phyloP scores from a whole-genome alignment of 176 grass and related monocot species.

The Poa annua region DNA sequence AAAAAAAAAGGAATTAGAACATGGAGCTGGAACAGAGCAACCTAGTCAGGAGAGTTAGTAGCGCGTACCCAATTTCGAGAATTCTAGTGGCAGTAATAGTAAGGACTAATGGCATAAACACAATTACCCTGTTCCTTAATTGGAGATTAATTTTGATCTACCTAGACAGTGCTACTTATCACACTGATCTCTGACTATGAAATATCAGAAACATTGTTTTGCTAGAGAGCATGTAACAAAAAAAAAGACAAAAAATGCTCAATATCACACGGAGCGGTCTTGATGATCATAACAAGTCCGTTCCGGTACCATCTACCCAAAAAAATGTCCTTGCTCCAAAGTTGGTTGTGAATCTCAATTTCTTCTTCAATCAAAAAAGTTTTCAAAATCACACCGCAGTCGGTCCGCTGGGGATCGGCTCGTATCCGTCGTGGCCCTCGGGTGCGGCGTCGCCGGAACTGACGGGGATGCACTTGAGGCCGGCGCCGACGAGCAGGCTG shows the following conservation, averaged over 20 bases:
- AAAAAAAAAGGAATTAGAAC: no score
- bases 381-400: conserved; percentile 56
- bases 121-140: no score
- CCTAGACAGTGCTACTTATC: neutral
- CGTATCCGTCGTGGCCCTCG: conserved; percentile 49
- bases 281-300: neutral
- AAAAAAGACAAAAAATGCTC: neutral
- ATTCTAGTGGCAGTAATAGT: no score
- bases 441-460: conserved; percentile 21
- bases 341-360: neutral
- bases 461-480: conserved; percentile 73
- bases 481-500: conserved; percentile 63
- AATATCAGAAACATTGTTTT: neutral
- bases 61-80: no score
- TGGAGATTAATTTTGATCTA: no score
- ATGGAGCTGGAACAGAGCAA: no score
- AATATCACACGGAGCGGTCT: neutral
- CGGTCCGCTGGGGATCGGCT: conserved; percentile 71
- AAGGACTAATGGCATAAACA: no score
- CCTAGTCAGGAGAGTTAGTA: no score
- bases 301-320: neutral
- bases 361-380: neutral
- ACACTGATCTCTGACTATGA: neutral
- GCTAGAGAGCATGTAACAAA: neutral
- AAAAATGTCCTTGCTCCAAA: neutral